Percentiles rank a stretch among this genome's conserved stretches.
phyloP scores from a whole-genome alignment of 306 rosid genomes.

The Oxytropis ochrocephala region DNA sequence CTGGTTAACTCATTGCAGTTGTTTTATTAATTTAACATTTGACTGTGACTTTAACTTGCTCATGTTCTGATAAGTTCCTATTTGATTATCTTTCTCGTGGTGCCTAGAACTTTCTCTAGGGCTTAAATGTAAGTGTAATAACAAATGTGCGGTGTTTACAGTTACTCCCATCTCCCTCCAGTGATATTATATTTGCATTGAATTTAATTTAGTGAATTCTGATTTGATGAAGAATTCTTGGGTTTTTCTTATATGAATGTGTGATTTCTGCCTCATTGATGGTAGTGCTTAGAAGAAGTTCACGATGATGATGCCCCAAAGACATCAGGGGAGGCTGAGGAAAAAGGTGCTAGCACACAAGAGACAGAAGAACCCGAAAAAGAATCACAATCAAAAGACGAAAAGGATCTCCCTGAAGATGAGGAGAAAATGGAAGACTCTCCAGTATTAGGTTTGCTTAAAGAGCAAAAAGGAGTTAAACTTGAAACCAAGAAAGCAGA shows the following conservation, averaged over 20 bases:
- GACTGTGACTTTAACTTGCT: no score
- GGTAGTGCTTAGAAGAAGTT: conserved; percentile 63
- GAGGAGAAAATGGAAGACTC: conserved; percentile 71
- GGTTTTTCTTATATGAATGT: background rate
- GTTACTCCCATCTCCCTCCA: background rate
- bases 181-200: background rate
- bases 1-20: no score
- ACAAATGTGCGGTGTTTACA: conserved; percentile 7
- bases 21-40: no score
- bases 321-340: conserved; percentile 40
- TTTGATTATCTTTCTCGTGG: no score
- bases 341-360: conserved; percentile 35
- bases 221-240: background rate
- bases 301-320: conserved; percentile 47
- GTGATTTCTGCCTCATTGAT: conserved; percentile 11
- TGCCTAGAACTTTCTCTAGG: no score
- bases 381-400: conserved; percentile 38
- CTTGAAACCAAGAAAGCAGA: conserved; percentile 37
- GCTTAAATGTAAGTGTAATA: background rate
- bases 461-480: conserved; percentile 40
- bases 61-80: no score
- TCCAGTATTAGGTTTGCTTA: conserved; percentile 65
- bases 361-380: conserved; percentile 42
- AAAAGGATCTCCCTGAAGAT: conserved; percentile 42
- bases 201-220: conserved; percentile 4